Evolutionary conservation across 176 grass and related monocot species (phyloP).

Genomic region (Dactylis glomerata): DNA sequence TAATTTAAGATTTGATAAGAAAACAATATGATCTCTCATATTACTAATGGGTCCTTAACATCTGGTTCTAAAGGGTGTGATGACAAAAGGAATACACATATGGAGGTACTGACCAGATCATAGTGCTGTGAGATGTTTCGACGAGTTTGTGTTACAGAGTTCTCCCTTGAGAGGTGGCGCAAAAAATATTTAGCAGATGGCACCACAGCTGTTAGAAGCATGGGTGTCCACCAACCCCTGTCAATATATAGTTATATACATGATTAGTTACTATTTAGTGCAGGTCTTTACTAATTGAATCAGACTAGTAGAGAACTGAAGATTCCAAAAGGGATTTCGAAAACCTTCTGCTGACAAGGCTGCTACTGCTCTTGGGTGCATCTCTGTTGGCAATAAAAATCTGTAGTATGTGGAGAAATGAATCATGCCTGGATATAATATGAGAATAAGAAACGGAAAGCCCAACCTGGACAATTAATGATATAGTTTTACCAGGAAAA

Average conservation of each 20-base stretch:
- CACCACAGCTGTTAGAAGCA: constrained; percentile 45
- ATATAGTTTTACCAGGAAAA: background rate
- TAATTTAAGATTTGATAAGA: background rate
- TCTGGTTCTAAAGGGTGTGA: background rate
- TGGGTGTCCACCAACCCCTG: constrained; percentile 48
- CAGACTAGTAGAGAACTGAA: too few species aligned
- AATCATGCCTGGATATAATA: too few species aligned
- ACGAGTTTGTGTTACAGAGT: constrained; percentile 39
- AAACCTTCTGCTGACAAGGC: background rate
- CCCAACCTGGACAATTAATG: background rate
- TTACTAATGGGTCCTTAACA: background rate
- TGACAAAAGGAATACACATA: background rate
- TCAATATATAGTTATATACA: too few species aligned
- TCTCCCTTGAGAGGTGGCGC: constrained; percentile 43
- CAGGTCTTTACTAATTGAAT: too few species aligned
- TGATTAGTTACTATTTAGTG: background rate
- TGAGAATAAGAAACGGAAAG: background rate
- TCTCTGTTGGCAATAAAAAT: too few species aligned
- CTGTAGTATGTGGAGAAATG: too few species aligned
- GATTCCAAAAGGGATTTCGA: too few species aligned
- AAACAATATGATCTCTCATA: background rate
- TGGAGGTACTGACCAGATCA: background rate
- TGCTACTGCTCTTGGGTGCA: too few species aligned
- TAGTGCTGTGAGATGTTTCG: constrained; percentile 2
- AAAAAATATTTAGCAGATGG: constrained; percentile 58